Conservation (phyloP, 495 filamentous ascomycete species). For the Cercophora newfieldiana region DNA sequence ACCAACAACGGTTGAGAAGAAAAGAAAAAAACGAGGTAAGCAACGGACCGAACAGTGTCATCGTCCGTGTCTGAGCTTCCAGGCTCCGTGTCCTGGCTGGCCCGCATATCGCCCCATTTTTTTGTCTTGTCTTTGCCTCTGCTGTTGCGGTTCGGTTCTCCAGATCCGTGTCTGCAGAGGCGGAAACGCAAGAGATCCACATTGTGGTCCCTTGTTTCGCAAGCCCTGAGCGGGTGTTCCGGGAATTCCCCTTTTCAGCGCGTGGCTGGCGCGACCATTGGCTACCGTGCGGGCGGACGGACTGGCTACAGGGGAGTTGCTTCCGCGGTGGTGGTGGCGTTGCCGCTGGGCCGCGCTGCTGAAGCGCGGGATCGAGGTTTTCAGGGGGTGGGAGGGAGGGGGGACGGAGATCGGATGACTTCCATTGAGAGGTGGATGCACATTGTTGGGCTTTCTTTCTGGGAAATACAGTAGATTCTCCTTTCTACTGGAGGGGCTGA, state of each 20-base stretch:
- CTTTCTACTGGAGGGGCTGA: too few relatives aligned
- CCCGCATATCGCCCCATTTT: not conserved
- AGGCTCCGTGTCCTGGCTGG: not conserved
- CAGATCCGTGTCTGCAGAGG: not conserved
- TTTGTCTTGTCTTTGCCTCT: not conserved
- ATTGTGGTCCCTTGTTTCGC: not conserved
- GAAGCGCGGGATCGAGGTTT: not conserved
- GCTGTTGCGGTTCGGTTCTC: too few relatives aligned
- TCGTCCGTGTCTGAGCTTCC: not conserved
- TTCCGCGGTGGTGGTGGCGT: not conserved
- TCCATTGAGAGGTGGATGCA: too few relatives aligned
- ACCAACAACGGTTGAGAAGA: not conserved
- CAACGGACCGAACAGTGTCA: not conserved
- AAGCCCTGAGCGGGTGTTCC: not conserved
- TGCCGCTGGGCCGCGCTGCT: not conserved
- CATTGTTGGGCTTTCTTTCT: too few relatives aligned
- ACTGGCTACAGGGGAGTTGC: not conserved
- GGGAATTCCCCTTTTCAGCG: not conserved
- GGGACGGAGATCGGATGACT: too few relatives aligned
- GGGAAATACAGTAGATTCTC: too few relatives aligned
- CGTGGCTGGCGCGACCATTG: not conserved
- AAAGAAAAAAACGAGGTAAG: not conserved
- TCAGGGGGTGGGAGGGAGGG: too few relatives aligned
- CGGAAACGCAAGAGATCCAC: conserved; percentile 6
- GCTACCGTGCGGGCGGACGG: not conserved